Conservation (phyloP, 345 rosid species). For the Sonneratia alba region DNA sequence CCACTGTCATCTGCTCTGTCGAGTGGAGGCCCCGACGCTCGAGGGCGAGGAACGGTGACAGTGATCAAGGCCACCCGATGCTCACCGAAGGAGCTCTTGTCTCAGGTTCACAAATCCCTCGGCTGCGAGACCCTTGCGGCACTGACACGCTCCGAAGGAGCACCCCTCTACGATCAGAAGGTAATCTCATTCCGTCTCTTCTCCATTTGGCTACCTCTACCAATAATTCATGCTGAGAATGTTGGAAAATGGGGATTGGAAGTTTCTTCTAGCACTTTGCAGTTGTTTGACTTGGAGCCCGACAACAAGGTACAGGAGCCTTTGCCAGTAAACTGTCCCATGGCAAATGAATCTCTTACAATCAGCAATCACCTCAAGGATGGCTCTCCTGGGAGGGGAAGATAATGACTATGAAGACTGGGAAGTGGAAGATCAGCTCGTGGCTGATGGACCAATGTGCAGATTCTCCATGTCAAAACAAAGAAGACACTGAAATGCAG, state of each 20-base stretch:
- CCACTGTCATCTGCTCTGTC: no score
- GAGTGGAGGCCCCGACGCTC: no score
- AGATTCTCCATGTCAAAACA: slow-evolving; percentile 19
- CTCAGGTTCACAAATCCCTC: no score
- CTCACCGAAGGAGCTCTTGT: no score
- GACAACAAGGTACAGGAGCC: background rate
- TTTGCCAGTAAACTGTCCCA: background rate
- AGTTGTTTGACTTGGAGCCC: slow-evolving; percentile 15
- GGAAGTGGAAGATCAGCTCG: slow-evolving; percentile 42
- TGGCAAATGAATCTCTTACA: background rate
- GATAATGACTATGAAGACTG: slow-evolving; percentile 53
- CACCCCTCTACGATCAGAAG: no score
- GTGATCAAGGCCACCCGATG: no score
- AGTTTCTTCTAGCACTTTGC: slow-evolving; percentile 11
- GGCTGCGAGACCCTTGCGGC: no score
- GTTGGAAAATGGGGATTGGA: slow-evolving; percentile 21
- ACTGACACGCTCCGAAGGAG: no score
- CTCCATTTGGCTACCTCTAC: no score
- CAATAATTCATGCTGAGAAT: slow-evolving; percentile 15
- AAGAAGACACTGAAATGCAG: slow-evolving; percentile 17
- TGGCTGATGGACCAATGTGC: slow-evolving; percentile 12
- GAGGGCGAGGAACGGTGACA: no score
- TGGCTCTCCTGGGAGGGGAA: slow-evolving; percentile 8
- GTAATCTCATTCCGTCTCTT: no score
- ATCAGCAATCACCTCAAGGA: slow-evolving; percentile 4